Conservation (phyloP, 768 basidiomycete species). For the Leccinum pellstonianum region DNA sequence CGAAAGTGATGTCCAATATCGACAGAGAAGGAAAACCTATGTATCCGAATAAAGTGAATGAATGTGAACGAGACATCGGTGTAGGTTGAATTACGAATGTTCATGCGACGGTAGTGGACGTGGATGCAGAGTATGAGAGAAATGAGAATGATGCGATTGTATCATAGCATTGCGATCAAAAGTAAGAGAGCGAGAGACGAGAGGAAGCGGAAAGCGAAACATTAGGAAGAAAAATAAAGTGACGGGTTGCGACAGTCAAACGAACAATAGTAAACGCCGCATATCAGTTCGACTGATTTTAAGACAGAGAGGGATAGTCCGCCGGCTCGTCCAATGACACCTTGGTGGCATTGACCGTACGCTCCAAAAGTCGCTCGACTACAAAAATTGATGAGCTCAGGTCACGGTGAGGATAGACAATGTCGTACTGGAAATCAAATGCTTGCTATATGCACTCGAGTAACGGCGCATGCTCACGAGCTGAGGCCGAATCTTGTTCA, state of each 20-base stretch:
- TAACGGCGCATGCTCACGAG: conserved; percentile 69
- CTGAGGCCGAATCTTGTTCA: conserved; percentile 62
- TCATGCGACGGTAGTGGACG: conserved; percentile 32
- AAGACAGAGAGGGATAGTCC: conserved; percentile 31
- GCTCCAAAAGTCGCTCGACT: conserved; percentile 74
- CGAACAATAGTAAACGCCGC: conserved; percentile 2
- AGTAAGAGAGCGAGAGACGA: conserved; percentile 16
- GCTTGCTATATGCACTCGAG: conserved; percentile 74
- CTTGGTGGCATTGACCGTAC: conserved; percentile 37
- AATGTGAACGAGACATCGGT: conserved; percentile 21
- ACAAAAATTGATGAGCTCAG: conserved; percentile 9
- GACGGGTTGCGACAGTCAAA: conserved; percentile 12
- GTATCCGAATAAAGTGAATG: conserved; percentile 25
- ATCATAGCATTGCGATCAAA: conserved; percentile 38
- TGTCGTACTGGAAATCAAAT: conserved; percentile 72
- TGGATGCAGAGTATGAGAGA: conserved; percentile 32
- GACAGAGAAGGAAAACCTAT: conserved; percentile 30
- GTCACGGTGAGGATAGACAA: neutral
- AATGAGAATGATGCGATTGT: conserved; percentile 33
- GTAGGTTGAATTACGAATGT: conserved; percentile 38
- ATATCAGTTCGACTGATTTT: conserved; percentile 23
- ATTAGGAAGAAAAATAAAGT: neutral
- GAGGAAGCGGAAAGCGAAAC: neutral
- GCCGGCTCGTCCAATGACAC: conserved; percentile 27
- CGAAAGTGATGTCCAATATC: conserved; percentile 26